Conservation (phyloP, 805 yeast genomes). For the Pichia kluyveri region DNA sequence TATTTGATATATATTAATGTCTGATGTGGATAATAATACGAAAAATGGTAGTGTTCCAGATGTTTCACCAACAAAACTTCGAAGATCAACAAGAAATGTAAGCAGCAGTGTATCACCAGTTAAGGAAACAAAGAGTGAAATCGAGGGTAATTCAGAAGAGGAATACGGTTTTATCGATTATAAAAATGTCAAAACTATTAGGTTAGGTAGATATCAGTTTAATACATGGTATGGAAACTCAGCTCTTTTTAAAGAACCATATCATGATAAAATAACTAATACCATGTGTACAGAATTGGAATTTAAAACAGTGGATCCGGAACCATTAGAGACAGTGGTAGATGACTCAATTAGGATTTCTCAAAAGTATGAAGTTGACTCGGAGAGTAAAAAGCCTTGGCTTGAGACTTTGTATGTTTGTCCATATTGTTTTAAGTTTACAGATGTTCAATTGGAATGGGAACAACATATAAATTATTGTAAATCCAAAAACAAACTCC, state of each 20-base stretch:
- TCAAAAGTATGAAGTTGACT: background rate
- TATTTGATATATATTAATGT: background rate
- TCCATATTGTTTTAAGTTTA: constrained; percentile 76
- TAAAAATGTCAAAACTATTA: constrained; percentile 58
- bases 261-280: constrained; percentile 9
- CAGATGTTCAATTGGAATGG: constrained; percentile 38
- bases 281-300: constrained; percentile 22
- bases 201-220: constrained; percentile 58
- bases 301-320: background rate
- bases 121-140: background rate
- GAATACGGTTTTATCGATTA: constrained; percentile 53
- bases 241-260: constrained; percentile 49
- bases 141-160: constrained; percentile 18
- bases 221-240: constrained; percentile 86
- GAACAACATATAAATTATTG: constrained; percentile 44
- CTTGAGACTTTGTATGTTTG: constrained; percentile 61
- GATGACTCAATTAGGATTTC: background rate
- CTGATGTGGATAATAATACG: background rate
- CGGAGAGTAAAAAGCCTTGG: constrained; percentile 33
- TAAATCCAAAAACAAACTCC: constrained; percentile 27
- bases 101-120: background rate
- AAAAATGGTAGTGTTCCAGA: background rate
- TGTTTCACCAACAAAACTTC: background rate
- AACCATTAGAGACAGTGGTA: background rate
- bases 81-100: background rate